These are phyloP conservation scores for Colletotrichum endophyticum DNA, from an alignment of 2,329 filamentous ascomycete genomes.

Conservation along the genomic window DNA sequence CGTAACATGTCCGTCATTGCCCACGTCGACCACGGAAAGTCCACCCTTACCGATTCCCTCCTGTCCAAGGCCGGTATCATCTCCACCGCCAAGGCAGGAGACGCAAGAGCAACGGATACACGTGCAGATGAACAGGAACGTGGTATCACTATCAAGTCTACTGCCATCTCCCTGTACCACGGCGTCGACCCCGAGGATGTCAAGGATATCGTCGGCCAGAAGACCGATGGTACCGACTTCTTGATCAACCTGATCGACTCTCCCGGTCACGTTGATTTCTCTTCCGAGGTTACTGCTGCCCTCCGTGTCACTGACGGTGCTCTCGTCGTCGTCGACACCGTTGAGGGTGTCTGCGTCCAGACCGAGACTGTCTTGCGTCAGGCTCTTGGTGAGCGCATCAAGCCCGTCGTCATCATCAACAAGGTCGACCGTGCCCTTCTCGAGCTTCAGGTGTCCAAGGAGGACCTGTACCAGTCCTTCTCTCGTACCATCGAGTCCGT, in stretches of 20 bases:
- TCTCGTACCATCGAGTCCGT: conserved; percentile 99
- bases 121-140: conserved; percentile 98
- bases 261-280: conserved; percentile 99
- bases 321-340: conserved; percentile 98
- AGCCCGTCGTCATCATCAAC: conserved; percentile 99
- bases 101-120: conserved; percentile 95
- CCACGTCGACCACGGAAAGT: conserved; percentile 99
- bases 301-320: conserved; percentile 99
- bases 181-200: conserved; percentile 84
- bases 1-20: conserved; percentile 99
- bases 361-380: conserved; percentile 99
- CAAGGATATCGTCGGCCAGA: conserved; percentile 90
- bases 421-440: conserved; percentile 99
- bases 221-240: conserved; percentile 93
- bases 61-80: conserved; percentile 99
- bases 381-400: conserved; percentile 99
- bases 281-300: conserved; percentile 97
- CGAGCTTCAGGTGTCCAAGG: conserved; percentile 97
- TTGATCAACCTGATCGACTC: conserved; percentile 99
- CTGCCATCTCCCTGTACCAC: conserved; percentile 97
- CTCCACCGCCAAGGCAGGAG: conserved; percentile 95
- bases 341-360: conserved; percentile 99
- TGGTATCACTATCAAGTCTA: conserved; percentile 99
- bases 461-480: conserved; percentile 99
- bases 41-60: conserved; percentile 98